Evolutionary conservation across 495 filamentous ascomycete genomes (phyloP), one percentile per base, ranked within the genome.

Genomic region (Neurospora sp.): DNA sequence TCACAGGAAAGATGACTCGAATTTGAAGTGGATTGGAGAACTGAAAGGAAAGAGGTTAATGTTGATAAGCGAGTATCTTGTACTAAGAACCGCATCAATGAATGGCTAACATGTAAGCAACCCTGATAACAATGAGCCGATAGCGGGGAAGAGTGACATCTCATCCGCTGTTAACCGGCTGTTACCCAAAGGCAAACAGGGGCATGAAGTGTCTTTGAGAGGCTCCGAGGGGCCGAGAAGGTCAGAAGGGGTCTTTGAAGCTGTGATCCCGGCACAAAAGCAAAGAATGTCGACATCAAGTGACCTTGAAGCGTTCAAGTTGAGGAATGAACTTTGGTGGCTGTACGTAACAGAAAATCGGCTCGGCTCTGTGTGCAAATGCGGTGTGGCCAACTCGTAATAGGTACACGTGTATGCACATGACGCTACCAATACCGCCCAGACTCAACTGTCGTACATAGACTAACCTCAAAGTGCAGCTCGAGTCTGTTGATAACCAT

Each of bases 91-190:
- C 44, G 44, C 44, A 48, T 48, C 44, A 48, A 44, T 7, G 41
- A 37, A 37, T 37, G 35, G 35, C 35, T 37, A 37, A 37, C 35
- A 37, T 37, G 35, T 37, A 37, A 37, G 35, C 35, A 16, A 44
- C 42, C 17, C 42, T 40, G 73, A 71, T 73, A 71, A 69, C 40
- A 22, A 16, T 70, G 69, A 69, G 65, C 69, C 73, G 69, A 74
- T 74, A 68, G 70, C 74, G 72, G 72, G 74, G 68, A 38, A n/a
- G 16, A 40, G 14, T n/a, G 69, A 20, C 40, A 8, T 75, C 53
- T 65, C 59, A 61, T 40, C 72, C 72, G 74, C 44, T 70, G 69
- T 41, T 74, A 75, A 61, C 72, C 74, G 74, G 74, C 42, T 53
- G 48, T 69, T 73, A 75, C 37, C 72, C 74, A 45, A 41, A 39